Evolutionary conservation across 2,329 filamentous ascomycete species (phyloP), one percentile per base, ranked within the genome.

Genomic region (Penicillium sp.): DNA sequence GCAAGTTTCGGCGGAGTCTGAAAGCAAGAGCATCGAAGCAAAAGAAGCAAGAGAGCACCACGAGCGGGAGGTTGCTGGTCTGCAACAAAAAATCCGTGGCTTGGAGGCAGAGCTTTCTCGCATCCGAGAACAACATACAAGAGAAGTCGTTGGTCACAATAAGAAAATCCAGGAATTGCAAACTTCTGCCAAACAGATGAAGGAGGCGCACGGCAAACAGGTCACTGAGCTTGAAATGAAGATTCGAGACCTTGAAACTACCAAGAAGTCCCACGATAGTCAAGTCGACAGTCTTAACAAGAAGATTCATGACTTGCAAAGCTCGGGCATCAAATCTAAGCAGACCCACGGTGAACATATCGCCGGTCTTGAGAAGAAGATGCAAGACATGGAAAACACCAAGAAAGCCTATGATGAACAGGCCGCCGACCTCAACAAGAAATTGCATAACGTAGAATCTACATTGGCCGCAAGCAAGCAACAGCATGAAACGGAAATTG

Each of bases 21-120:
- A 79, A 57, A 66, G 63, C 47, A 71, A 70, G 47, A 70, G 70
- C 30, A 43, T 10, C 14, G 30, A 50, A 35, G 32, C 34, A 7
- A 61, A 68, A 18, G 69, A 72, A 49, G 58, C 73, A 14, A 72
- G 69, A 47, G 67, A 74, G 47, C 70, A 73, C 38, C 72, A 78
- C 26, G 86, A 88, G 40, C 83, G 82, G 1, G 85, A 89, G 62
- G 77, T 82, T 47, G 80, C 83, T n/a, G 84, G 87, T 58, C 70
- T 89, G 11, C 81, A 81, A 63, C 80, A 79, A 23, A 85, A 78
- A 1, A 79, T 88, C 27, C 82, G 80, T 51, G 79, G 80, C 41
- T 73, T 91, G 14, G 84, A 89, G 67, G 64, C 59, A 2, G 66
- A 74, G 30, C 62, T 77, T 19, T 61, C 60, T 13, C 67, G 86